Conservation (phyloP, 2,329 filamentous ascomycete genomes). For the Thielaviopsis punctulata region DNA sequence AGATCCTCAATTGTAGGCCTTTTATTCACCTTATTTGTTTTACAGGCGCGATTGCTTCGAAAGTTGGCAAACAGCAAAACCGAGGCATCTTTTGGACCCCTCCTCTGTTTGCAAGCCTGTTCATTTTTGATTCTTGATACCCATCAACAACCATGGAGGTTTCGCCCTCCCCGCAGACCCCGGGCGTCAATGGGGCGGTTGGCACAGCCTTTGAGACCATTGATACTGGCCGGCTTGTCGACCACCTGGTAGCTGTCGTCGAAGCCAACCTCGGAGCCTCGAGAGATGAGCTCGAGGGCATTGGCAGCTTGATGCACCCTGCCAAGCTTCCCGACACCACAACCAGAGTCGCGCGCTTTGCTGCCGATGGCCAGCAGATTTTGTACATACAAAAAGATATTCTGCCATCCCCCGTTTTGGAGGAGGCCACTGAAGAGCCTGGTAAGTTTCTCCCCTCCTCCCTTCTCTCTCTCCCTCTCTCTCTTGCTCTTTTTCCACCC, state of each 20-base stretch:
- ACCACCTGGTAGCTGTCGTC: conserved; percentile 54
- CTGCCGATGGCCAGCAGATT: conserved; percentile 69
- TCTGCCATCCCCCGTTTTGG: conserved; percentile 32
- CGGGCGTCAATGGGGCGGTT: conserved; percentile 30
- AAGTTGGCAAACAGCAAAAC: background rate
- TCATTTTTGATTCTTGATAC: background rate
- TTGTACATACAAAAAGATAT: conserved; percentile 84
- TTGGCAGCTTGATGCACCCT: conserved; percentile 68
- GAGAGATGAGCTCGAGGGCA: conserved; percentile 59
- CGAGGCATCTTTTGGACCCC: background rate
- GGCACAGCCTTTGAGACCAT: conserved; percentile 34
- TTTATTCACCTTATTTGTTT: too few species aligned
- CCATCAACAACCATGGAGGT: conserved; percentile 32
- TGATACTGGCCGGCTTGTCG: conserved; percentile 52
- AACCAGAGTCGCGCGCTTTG: conserved; percentile 76
- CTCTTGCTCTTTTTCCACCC: too few species aligned
- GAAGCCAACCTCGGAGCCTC: conserved; percentile 59
- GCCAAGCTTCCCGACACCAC: conserved; percentile 60
- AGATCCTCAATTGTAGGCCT: background rate
- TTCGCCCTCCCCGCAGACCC: conserved; percentile 25
- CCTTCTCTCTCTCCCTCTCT: too few species aligned
- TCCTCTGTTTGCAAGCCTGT: background rate
- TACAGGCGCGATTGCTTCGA: background rate
- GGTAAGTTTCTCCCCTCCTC: conserved; percentile 24
- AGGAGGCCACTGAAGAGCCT: conserved; percentile 30